phyloP scores from a whole-genome alignment of 768 basidiomycete species.

The Thelephora ganbajun region DNA sequence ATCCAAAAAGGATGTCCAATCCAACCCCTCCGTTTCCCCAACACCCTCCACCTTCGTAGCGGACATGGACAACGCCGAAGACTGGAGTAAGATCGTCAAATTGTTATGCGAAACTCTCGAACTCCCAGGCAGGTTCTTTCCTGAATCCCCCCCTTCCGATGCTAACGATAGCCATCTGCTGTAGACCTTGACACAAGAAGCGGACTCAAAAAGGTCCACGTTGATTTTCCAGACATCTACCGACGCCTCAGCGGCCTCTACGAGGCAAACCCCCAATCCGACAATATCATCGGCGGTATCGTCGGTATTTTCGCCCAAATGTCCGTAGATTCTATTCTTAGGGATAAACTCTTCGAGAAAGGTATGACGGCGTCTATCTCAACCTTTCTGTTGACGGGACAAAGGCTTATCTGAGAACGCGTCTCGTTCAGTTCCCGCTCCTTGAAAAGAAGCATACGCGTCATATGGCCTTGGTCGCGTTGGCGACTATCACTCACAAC shows the following conservation, averaged over 20 bases:
- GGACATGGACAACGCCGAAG: constrained; percentile 32
- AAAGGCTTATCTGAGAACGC: not conserved
- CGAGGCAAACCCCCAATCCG: constrained; percentile 25
- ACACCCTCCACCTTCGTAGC: constrained; percentile 16
- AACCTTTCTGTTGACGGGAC: too few relatives aligned
- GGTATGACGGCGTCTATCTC: constrained; percentile 20
- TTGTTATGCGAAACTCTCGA: constrained; percentile 36
- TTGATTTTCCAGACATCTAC: constrained; percentile 40
- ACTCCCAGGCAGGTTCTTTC: constrained; percentile 33
- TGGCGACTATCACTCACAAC: constrained; percentile 49
- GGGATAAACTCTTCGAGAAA: constrained; percentile 44
- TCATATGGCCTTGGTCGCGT: constrained; percentile 37
- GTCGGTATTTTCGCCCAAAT: constrained; percentile 51
- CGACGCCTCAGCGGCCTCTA: constrained; percentile 36
- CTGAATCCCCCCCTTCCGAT: not conserved
- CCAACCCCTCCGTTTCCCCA: not conserved
- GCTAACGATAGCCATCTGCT: not conserved
- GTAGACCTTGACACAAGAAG: constrained; percentile 40
- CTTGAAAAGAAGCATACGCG: constrained; percentile 33
- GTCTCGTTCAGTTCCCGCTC: constrained; percentile 13
- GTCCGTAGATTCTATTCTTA: constrained; percentile 43
- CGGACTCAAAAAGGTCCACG: constrained; percentile 50
- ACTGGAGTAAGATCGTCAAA: constrained; percentile 33
- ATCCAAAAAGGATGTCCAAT: constrained; percentile 4
- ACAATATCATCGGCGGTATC: constrained; percentile 39